Base-by-base conservation (phyloP, 2,329 filamentous ascomycete genomes). In the Verticillium alfalfae region DNA sequence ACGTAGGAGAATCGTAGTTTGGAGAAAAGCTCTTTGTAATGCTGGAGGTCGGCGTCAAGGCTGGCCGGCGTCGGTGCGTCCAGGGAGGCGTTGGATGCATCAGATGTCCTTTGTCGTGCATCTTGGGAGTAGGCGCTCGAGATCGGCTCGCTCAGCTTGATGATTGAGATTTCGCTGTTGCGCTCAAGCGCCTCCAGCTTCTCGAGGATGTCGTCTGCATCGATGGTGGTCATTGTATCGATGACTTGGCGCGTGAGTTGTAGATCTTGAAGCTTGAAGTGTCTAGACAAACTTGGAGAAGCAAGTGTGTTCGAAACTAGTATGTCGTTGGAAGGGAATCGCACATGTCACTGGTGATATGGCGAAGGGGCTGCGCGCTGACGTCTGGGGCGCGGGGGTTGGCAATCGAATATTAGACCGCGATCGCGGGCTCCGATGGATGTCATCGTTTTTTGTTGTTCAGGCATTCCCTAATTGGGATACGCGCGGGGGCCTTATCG, bases 1-100 rank as follows among this genome's bases (percentile, higher is more conserved):
- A 97, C 90, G 76, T 98, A 98, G 66, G 91, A 96, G 80, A 98
- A 98, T 68, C 94, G 92, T 45, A 98, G 84, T 78, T 99, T 98
- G 52, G 92, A 90, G 76, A 98, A 99, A 22, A 98, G 85, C 76
- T 97, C 93, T 78, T 91, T 92, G 79, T 98, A 97, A 75, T 98
- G 93, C 36, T 84, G 81, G 34, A 98, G 82, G 74, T 98, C 94
- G 34, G 91, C 91, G 66, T 91, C 88, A 8, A 98, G 81, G 18
- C 89, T 89, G 16, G 89, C 85, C 0, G 93, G 92, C 10, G 88
- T 91, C 18, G 87, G 85, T 64, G 84, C 86, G 66, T 89, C 87
- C 64, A 87, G 82, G 31, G 84, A 82, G 64, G 85, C 78, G 66
- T 81, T 83, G 38, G 90, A 92, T 56, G 87, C 86, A 74, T 95